Conservation (phyloP, 1,284 basidiomycete species). For the Rugiboletus extremiorientalis region DNA sequence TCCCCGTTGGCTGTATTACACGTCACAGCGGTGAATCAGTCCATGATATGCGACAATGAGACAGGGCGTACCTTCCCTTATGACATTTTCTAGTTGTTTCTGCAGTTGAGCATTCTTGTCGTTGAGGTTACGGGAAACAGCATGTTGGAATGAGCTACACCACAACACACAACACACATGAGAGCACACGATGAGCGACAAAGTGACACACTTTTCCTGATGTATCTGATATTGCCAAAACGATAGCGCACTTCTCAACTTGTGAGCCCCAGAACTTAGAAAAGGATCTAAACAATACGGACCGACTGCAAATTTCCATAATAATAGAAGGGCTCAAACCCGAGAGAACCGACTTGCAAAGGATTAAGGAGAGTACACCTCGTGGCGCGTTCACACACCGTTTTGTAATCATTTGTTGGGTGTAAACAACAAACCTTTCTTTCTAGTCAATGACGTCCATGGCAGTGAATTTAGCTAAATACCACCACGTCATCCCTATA, state of each 20-base stretch:
- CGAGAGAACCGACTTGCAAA: conserved; percentile 73
- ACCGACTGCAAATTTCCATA: conserved; percentile 79
- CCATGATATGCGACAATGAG: neutral
- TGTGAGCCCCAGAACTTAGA: conserved; percentile 13
- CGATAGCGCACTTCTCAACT: conserved; percentile 60
- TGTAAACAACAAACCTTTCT: conserved; percentile 73
- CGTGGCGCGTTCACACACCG: conserved; percentile 50
- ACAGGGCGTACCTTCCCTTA: conserved; percentile 62
- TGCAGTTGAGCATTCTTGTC: conserved; percentile 79
- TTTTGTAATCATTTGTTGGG: conserved; percentile 86
- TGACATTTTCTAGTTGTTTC: conserved; percentile 77
- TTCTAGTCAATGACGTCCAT: conserved; percentile 5
- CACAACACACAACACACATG: conserved; percentile 6
- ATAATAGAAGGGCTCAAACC: conserved; percentile 72
- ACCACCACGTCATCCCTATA: conserved; percentile 81
- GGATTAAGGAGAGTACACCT: conserved; percentile 9
- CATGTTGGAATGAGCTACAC: conserved; percentile 74
- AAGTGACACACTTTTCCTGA: conserved; percentile 65
- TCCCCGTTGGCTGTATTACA: conserved; percentile 65
- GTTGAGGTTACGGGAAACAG: conserved; percentile 72
- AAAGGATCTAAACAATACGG: conserved; percentile 14
- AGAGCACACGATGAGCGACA: neutral
- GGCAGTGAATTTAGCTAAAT: conserved; percentile 20
- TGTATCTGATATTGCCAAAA: conserved; percentile 89
- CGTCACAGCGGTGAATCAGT: conserved; percentile 1